Percentiles rank a stretch among this genome's conserved stretches.
Conservation (phyloP, 169 alveolate genomes). For the Amoebophrya sp. region DNA sequence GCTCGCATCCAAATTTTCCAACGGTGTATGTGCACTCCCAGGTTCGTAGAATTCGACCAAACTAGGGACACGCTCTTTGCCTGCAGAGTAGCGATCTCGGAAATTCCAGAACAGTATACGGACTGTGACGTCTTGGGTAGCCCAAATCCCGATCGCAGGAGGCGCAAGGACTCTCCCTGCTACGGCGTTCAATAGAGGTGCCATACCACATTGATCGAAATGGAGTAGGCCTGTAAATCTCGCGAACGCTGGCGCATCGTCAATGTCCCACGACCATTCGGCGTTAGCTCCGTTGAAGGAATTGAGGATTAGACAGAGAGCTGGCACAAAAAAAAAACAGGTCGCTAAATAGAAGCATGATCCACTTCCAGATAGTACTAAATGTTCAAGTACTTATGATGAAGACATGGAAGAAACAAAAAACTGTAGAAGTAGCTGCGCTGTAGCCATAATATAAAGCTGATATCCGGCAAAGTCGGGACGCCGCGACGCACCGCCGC, state of each 20-base stretch:
- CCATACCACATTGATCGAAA: not conserved
- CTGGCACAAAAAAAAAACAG: no score
- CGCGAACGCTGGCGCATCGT: slow-evolving; percentile 24
- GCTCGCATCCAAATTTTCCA: not conserved
- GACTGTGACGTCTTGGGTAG: not conserved
- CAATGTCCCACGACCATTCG: not conserved
- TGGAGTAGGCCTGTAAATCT: not conserved
- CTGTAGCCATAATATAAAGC: no score
- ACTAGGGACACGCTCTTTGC: not conserved
- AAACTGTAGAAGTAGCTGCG: no score
- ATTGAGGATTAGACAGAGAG: no score
- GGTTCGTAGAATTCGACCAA: not conserved
- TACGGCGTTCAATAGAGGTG: not conserved
- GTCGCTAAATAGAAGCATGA: no score
- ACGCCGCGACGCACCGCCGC: slow-evolving; percentile 15
- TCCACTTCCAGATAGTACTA: no score
- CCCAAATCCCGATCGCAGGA: not conserved
- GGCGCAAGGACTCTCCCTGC: not conserved
- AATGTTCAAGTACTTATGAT: no score
- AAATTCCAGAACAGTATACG: not conserved
- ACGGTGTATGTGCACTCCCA: not conserved
- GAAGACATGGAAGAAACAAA: no score
- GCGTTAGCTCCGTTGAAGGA: not conserved
- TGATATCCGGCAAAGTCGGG: not conserved
- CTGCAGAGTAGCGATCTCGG: not conserved